These are phyloP conservation scores for Aegilops speltoides DNA, from an alignment of 176 grass and related monocot species.

Conservation along the genomic window DNA sequence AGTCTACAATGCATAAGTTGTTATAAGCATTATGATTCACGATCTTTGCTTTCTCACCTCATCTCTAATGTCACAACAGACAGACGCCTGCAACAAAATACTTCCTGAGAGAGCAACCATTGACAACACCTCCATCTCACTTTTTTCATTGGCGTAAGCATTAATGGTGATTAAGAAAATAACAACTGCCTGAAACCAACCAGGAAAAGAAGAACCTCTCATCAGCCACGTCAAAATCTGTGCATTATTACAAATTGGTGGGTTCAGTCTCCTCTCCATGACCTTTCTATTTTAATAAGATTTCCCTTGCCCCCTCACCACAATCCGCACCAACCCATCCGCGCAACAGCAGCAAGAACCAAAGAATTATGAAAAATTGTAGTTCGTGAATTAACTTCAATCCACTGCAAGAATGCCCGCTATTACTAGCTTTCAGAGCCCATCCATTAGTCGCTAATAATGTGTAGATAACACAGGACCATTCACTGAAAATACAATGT, in stretches of 20 bases:
- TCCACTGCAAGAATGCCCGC: too few relatives aligned
- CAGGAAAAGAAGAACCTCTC: not conserved
- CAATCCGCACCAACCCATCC: too few relatives aligned
- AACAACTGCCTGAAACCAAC: conserved; percentile 54
- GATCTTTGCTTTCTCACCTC: conserved; percentile 46
- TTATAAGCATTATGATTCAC: conserved; percentile 14
- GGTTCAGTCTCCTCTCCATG: too few relatives aligned
- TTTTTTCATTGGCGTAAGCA: conserved; percentile 79
- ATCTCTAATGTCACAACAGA: conserved; percentile 83
- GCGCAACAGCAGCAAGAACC: too few relatives aligned
- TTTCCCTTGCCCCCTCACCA: too few relatives aligned
- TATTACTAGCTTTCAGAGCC: too few relatives aligned
- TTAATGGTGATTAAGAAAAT: conserved; percentile 74
- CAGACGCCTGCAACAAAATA: conserved; percentile 86
- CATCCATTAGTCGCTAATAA: too few relatives aligned
- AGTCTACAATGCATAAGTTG: not conserved
- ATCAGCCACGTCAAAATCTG: not conserved
- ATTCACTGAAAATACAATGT: not conserved
- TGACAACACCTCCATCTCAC: conserved; percentile 86
- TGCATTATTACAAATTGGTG: not conserved
- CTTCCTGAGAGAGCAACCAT: conserved; percentile 89
- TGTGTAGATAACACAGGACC: too few relatives aligned
- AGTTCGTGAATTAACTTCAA: too few relatives aligned
- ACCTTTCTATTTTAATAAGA: too few relatives aligned
- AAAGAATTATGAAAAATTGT: too few relatives aligned